A percentile compares a stretch with the other conserved stretches of the same genome.
phyloP scores from a whole-genome alignment of 768 basidiomycete genomes.

The Hygrocybe punicea region DNA sequence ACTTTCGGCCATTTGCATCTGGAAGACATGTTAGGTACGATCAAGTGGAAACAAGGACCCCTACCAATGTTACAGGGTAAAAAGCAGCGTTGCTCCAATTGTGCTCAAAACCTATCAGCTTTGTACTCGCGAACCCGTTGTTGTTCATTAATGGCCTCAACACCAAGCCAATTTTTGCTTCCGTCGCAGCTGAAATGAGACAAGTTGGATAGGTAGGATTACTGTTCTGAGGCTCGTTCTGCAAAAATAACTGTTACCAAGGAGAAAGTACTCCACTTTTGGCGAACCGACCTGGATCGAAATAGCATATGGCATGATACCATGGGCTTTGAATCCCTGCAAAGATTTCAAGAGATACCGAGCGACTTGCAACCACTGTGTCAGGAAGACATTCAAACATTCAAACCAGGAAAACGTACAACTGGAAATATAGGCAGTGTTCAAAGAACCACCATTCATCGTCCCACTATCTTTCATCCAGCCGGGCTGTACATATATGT shows the following conservation, averaged over 20 bases:
- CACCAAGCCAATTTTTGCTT: conserved; percentile 55
- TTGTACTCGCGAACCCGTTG: conserved; percentile 56
- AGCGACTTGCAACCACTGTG: conserved; percentile 45
- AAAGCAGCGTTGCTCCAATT: conserved; percentile 67
- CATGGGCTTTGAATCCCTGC: conserved; percentile 63
- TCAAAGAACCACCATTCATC: conserved; percentile 64
- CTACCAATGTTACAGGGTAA: conserved; percentile 55
- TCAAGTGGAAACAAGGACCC: too few species aligned
- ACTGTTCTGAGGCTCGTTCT: conserved; percentile 52
- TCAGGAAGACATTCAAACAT: not conserved
- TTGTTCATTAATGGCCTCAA: conserved; percentile 59
- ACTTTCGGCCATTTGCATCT: conserved; percentile 52
- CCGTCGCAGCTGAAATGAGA: conserved; percentile 49
- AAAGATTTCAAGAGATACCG: conserved; percentile 69
- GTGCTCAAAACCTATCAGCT: conserved; percentile 65
- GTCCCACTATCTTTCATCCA: conserved; percentile 74
- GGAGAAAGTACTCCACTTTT: too few species aligned
- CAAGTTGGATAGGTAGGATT: conserved; percentile 70
- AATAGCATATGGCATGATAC: conserved; percentile 59
- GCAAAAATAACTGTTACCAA: too few species aligned
- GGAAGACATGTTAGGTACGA: too few species aligned
- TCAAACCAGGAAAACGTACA: conserved; percentile 28
- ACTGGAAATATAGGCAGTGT: conserved; percentile 42
- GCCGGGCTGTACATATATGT: conserved; percentile 48
- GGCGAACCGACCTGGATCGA: conserved; percentile 42